Evolutionary conservation across 2,329 filamentous ascomycete species (phyloP).

Genomic region (Domatiomyces globalis): DNA sequence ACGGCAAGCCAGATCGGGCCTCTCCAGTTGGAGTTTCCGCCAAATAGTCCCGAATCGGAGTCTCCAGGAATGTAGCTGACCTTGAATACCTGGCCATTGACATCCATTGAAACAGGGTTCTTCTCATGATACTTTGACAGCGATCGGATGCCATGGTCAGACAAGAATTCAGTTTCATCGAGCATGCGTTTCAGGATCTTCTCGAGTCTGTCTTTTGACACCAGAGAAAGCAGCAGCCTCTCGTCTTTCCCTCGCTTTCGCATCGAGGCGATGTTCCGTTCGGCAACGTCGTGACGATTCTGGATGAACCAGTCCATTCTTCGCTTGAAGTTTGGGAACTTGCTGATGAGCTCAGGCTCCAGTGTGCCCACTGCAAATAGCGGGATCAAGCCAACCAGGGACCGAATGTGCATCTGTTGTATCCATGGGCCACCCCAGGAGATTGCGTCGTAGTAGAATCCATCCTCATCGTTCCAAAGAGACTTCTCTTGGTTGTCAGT

Average conservation of each 20-base stretch:
- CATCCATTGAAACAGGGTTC: slow-evolving; percentile 85
- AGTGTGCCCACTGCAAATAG: slow-evolving; percentile 84
- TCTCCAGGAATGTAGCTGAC: slow-evolving; percentile 90
- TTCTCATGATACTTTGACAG: slow-evolving; percentile 85
- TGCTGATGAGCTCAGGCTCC: slow-evolving; percentile 85
- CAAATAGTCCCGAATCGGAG: slow-evolving; percentile 87
- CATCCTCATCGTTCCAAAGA: slow-evolving; percentile 90
- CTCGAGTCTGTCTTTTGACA: slow-evolving; percentile 82
- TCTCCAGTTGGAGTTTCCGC: slow-evolving; percentile 96
- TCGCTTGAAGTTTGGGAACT: slow-evolving; percentile 83
- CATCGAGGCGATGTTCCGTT: slow-evolving; percentile 91
- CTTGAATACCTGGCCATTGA: slow-evolving; percentile 77
- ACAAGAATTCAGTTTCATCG: slow-evolving; percentile 84
- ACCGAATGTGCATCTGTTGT: slow-evolving; percentile 81
- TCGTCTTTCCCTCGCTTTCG: slow-evolving; percentile 80
- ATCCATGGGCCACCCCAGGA: slow-evolving; percentile 90
- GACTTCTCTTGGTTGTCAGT: slow-evolving; percentile 59
- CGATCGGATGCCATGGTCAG: slow-evolving; percentile 78
- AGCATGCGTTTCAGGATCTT: slow-evolving; percentile 86
- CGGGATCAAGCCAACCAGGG: slow-evolving; percentile 83
- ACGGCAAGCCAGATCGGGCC: slow-evolving; percentile 92
- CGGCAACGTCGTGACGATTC: slow-evolving; percentile 70
- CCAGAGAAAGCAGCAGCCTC: slow-evolving; percentile 72
- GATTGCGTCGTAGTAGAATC: slow-evolving; percentile 95
- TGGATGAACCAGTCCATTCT: slow-evolving; percentile 88